Evolutionary conservation across 2,329 filamentous ascomycete species (phyloP).

Genomic region (Thelonectria olida): DNA sequence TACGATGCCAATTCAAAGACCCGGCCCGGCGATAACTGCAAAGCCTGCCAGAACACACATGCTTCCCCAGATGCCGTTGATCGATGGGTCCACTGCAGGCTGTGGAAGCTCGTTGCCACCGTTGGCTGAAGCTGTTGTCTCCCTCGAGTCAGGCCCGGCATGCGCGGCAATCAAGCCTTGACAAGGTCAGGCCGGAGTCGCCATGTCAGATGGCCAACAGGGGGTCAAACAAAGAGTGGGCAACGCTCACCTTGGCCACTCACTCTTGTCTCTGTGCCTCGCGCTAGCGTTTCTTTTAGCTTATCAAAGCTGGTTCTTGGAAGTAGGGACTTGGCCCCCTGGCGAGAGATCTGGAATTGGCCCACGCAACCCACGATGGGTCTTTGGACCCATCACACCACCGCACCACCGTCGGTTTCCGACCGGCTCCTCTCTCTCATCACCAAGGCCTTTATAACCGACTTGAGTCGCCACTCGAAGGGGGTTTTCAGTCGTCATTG

Average conservation of each 20-base stretch:
- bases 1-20: slow-evolving; percentile 33
- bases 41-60: neutral
- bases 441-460: slow-evolving; percentile 40
- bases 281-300: slow-evolving; percentile 30
- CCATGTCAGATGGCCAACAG: slow-evolving; percentile 37
- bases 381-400: slow-evolving; percentile 41
- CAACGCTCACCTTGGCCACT: slow-evolving; percentile 11
- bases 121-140: slow-evolving; percentile 12
- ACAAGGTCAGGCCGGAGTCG: slow-evolving; percentile 32
- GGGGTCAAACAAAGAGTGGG: slow-evolving; percentile 25
- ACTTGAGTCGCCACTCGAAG: slow-evolving; percentile 35
- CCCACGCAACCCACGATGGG: slow-evolving; percentile 36
- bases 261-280: slow-evolving; percentile 29
- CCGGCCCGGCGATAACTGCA: slow-evolving; percentile 25
- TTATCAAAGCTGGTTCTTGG: slow-evolving; percentile 30
- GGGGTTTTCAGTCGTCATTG: slow-evolving; percentile 14
- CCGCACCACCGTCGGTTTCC: slow-evolving; percentile 39
- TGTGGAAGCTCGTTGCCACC: slow-evolving; percentile 19
- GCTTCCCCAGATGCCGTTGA: slow-evolving; percentile 24
- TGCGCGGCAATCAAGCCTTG: slow-evolving; percentile 29
- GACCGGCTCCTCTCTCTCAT: slow-evolving; percentile 37
- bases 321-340: slow-evolving; percentile 25
- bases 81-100: slow-evolving; percentile 19
- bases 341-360: slow-evolving; percentile 40
- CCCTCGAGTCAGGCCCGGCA: slow-evolving; percentile 34